Evolutionary conservation across 169 alveolate genomes (phyloP), one percentile per base, ranked within the genome.

Genomic region (Plasmodium vivax): DNA sequence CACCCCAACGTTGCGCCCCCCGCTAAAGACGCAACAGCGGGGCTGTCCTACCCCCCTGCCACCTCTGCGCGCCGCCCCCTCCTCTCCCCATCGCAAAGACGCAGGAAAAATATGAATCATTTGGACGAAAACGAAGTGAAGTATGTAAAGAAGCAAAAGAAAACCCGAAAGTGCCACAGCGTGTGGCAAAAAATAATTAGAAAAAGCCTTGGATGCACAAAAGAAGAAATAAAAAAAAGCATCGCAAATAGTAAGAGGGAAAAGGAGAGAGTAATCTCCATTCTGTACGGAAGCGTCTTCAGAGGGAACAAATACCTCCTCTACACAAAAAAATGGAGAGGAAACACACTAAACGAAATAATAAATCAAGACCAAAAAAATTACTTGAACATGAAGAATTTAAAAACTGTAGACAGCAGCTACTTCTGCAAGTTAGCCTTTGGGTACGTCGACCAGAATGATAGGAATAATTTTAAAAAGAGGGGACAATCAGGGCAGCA

Each of bases 271-370:
- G 16, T 88, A 30, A 36, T 88, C 10, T 88, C 94, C 27, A 80
- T 81, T 45, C 45, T 88, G 16, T 88, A 88, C 19, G 94, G 94
- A 30, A 88, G 94, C 51, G 94, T 88, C 32, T 88, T 88, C 47
- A 80, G 34, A 54, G 94, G 94, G 14, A 16, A 56, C 9, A 88
- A 80, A 27, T 88, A 88, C 36, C 90, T 88, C 19, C 74, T 80
- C 51, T 88, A 88, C 32, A 62, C 94, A 3, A 88, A 38, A 58
- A 88, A 88, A 80, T 88, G 94, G 94, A 79, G 94, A 51, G 94
- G 94, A 7, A 88, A 88, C 68, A 88, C 94, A 0, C 38, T 88
- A 19, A 88, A 68, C n/a, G 94, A 88, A 88, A 88, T 88, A 27
- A 88, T 88, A 71, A 88, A 88, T 80, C 91, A 88, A 45, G 94